A percentile compares a stretch with the other conserved stretches of the same genome.
Evolutionary conservation across 768 basidiomycete genomes (phyloP).

Genomic region (Ramaria sp.): DNA sequence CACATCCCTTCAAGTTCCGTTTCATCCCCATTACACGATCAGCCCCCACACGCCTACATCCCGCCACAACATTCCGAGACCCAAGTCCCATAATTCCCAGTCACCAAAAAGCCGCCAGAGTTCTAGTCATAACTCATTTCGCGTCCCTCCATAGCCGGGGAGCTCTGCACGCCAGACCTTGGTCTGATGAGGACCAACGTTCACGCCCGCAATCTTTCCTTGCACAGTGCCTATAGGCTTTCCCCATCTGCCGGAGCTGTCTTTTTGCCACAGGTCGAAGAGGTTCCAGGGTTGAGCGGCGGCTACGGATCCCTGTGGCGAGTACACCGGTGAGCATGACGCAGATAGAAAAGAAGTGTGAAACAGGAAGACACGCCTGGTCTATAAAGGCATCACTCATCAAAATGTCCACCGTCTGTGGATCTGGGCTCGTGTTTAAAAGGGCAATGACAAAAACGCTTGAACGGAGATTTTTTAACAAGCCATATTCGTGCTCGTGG

Average conservation of each 20-base stretch:
- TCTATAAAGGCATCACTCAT: conserved; percentile 25
- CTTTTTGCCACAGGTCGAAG: conserved; percentile 26
- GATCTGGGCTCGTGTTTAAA: conserved; percentile 22
- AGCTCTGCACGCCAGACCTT: conserved; percentile 17
- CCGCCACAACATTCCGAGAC: too few relatives aligned
- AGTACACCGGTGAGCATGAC: neutral
- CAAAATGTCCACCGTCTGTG: conserved; percentile 19
- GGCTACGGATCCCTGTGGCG: conserved; percentile 2
- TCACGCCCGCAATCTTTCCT: conserved; percentile 14
- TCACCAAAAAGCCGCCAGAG: too few relatives aligned
- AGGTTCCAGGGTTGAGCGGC: conserved; percentile 11
- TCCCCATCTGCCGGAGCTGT: conserved; percentile 16
- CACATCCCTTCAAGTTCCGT: too few relatives aligned
- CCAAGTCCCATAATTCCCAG: too few relatives aligned
- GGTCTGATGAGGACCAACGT: conserved; percentile 20
- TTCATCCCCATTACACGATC: too few relatives aligned
- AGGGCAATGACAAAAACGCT: conserved; percentile 22
- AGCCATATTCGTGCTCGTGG: too few relatives aligned
- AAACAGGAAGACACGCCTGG: conserved; percentile 14
- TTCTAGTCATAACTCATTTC: neutral
- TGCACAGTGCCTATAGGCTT: conserved; percentile 16
- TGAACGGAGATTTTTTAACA: conserved; percentile 8
- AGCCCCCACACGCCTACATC: too few relatives aligned
- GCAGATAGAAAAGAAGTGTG: neutral
- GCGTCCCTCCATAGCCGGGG: neutral